Base-by-base conservation (phyloP, 179 eudicot species). In the Actinidia chinensis region DNA sequence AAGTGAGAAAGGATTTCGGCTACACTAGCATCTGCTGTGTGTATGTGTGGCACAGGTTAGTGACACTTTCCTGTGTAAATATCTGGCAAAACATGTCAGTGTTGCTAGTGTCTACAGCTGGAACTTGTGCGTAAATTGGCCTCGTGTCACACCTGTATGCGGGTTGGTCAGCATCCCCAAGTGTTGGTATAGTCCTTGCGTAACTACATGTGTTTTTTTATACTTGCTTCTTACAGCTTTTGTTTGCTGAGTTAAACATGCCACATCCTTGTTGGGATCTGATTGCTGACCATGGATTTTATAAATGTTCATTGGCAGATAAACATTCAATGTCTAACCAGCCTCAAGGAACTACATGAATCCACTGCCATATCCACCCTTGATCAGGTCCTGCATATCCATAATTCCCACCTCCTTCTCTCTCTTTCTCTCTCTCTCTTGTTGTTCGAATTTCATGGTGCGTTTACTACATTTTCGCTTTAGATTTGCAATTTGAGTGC, bases 301-400 rank as follows among this genome's bases (percentile, higher is more conserved):
- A 54, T 70, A 23, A 63, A 70, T 73, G 46, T 58, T 68, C 65
- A 46, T 77, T 81, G 78, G 50, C 87, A 91, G 96, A 88, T 91
- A 46, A 90, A 86, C 46, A 79, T 90, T 25, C 85, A 82, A 51
- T 79, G 79, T 73, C 84, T 91, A 73, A 76, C 84, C 76, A 83
- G 82, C 79, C 93, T 91, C 56, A 89, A 83, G 83, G 86, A 83
- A 71, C 81, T 90, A 58, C 92, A 92, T 17, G 91, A 90, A 79
- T 82, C 92, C 44, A 77, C 79, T 83, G 89, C 96, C 18, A 90
- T 90, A 81, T 87, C 92, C 71, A 85, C 87, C 72, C 93, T 91
- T 83, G 93, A 91, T 78, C 96, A 91, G 96, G 96, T 91, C 3
- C 40, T 36, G 40, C 40, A 36, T 36, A 36, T 36, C 52, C 55